Conservation (phyloP, 2,329 filamentous ascomycete species). For the Aspergillus melleus region DNA sequence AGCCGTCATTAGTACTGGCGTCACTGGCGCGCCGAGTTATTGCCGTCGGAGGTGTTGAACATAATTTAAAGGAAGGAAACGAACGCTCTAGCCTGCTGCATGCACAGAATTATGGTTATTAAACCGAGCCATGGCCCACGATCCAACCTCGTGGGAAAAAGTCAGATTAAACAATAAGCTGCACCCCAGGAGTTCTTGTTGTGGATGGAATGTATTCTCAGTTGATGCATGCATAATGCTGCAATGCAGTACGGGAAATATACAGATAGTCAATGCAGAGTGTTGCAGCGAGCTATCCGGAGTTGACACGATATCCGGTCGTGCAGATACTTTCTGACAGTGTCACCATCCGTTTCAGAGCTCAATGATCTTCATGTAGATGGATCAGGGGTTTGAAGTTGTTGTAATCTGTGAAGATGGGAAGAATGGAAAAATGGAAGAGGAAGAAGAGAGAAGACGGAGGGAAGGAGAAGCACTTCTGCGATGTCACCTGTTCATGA, state of each 20-base stretch:
- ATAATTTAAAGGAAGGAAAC: not conserved
- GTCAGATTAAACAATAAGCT: not conserved
- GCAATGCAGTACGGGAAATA: not conserved
- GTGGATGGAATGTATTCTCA: not conserved
- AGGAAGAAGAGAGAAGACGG: not conserved
- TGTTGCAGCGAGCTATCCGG: too few species aligned
- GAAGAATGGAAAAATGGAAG: not conserved
- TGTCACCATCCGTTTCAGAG: not conserved
- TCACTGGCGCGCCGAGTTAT: not conserved
- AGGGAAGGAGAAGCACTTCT: not conserved
- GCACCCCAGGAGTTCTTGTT: not conserved
- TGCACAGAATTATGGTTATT: not conserved
- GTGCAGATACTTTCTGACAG: too few species aligned
- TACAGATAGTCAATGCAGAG: too few species aligned
- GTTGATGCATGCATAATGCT: too few species aligned
- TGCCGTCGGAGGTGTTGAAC: not conserved
- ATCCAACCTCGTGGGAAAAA: not conserved
- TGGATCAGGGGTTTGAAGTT: too few species aligned
- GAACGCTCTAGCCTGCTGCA: not conserved
- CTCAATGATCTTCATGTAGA: too few species aligned
- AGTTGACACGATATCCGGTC: too few species aligned
- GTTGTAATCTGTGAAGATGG: too few species aligned
- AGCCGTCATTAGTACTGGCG: not conserved
- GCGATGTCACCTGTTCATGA: not conserved
- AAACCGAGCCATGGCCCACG: not conserved